Base-by-base conservation (phyloP, 495 filamentous ascomycete genomes). In the Podospora tetraspora region DNA sequence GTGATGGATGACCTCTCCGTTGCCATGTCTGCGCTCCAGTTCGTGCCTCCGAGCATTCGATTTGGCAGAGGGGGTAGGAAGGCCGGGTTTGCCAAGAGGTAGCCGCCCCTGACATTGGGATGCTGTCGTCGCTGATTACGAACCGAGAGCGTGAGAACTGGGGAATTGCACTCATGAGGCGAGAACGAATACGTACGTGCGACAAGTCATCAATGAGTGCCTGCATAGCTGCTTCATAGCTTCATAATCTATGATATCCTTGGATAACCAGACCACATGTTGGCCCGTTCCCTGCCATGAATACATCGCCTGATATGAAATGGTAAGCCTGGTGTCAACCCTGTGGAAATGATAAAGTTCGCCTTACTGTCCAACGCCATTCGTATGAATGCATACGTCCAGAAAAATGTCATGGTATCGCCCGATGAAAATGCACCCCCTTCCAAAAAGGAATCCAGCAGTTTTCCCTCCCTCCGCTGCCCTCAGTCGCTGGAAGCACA, bases 401-500 rank as follows among this genome's bases (percentile, higher is more conserved):
- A 19, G 16, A 19, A 43, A 19, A 7, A 43, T 43, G 13, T 19
- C 37, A 43, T 43, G 37, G 37, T 19, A 43, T 43, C 37, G 37
- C 62, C 10, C 22, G 21, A 52, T 59, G 43, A 66, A 34, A n/a
- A 22, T 56, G 43, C 52, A 66, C 34, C 12, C 61, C 4, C n/a
- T 32, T 8, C 2, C 61, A 1, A 43, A 29, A 43, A 52, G 0
- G 4, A 61, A 61, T 61, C 9, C 59, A 61, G 10, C 19, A 16
- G 2, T 27, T n/a, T 21, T 29, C n/a, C 21, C 59, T 24, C 59
- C 19, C 23, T 56, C 37, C 13, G 8, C 30, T 4, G 19, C 66
- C 9, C 60, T 75, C 69, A 97, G 74, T 97, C 95, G 70, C 90
- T 90, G 30, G 92, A 95, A 30, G 91, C 86, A 77, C 95, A 99